Evolutionary conservation across 805 yeast genomes (phyloP), one percentile per base, ranked within the genome.

Genomic region (Zygoascus biomembranicola): DNA sequence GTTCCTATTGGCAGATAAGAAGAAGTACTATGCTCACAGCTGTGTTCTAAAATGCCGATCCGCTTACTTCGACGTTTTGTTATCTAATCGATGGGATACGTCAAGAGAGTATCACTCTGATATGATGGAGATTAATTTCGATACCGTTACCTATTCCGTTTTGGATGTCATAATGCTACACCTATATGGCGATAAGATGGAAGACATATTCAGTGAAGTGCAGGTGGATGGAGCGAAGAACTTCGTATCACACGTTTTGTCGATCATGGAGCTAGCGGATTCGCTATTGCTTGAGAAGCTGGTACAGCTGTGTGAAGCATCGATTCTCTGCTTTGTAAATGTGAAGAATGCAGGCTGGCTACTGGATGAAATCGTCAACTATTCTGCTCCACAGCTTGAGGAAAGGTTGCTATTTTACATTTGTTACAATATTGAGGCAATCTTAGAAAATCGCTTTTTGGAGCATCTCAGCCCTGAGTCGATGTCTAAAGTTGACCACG

Each of bases 381-480:
- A 76, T 47, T 66, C 75, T 19, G 85, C 89, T 6, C 64, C 68
- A 11, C 78, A 82, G 58, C 66, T 90, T 39, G 73, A 80, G 55
- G 73, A 75, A 49, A 77, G 79, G 52, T 80, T 95, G 63, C 69
- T 83, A 26, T 82, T 88, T 83, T 85, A 78, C 59, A 72, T 87
- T 11, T 81, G 78, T 58, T 75, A 78, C 57, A 87, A 88, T 63
- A 68, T 86, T 52, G 89, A 82, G 32, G 63, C 80, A 2, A 61
- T 87, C 14, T 69, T 89, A 35, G 77, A 80, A 51, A 83, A 81
- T 20, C 67, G 61, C 54, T 47, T 52, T 42, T 28, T 52, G 47
- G 51, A 41, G 9, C 45, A 13, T 37, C 23, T 46, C 9, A 31
- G 19, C 32, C 10, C 13, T 16, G 56, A 32, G 5, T 47, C 45